A percentile compares a stretch with the other conserved stretches of the same genome.
These are phyloP conservation scores for Colletotrichum gloeosporioides DNA, from an alignment of 2,329 filamentous ascomycete genomes.

Conservation along the genomic window DNA sequence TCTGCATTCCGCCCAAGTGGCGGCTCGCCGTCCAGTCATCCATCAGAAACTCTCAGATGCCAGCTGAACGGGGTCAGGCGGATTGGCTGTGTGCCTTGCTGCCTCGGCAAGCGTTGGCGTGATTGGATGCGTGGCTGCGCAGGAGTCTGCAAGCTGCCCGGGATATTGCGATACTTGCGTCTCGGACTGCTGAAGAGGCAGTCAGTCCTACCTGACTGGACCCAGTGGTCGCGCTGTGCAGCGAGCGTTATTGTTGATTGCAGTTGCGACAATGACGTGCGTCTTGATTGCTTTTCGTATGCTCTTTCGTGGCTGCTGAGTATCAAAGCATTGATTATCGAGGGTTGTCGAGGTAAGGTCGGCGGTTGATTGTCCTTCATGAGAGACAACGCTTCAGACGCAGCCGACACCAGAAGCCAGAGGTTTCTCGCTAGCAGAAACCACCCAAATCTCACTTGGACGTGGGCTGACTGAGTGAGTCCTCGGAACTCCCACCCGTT, in stretches of 20 bases:
- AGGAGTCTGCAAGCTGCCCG: background rate
- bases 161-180: background rate
- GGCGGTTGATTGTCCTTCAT: background rate
- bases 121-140: background rate
- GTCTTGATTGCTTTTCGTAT: background rate
- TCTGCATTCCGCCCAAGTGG: background rate
- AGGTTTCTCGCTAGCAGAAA: background rate
- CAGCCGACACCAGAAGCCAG: background rate
- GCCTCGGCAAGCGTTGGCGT: background rate
- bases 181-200: background rate
- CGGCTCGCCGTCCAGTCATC: slow-evolving; percentile 6
- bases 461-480: background rate
- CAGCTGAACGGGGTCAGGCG: background rate
- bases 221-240: background rate
- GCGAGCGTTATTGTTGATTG: background rate
- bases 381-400: background rate
- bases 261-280: background rate
- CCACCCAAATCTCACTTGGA: background rate
- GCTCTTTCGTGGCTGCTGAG: background rate
- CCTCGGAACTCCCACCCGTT: background rate
- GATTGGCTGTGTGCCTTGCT: slow-evolving; percentile 9
- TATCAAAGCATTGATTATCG: background rate
- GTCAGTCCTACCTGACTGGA: background rate
- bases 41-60: background rate
- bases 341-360: background rate